Percentiles rank a stretch among this genome's conserved stretches.
These are phyloP conservation scores for Cyclotella atomus DNA, from an alignment of 108 stramenopile species.

Conservation along the genomic window DNA sequence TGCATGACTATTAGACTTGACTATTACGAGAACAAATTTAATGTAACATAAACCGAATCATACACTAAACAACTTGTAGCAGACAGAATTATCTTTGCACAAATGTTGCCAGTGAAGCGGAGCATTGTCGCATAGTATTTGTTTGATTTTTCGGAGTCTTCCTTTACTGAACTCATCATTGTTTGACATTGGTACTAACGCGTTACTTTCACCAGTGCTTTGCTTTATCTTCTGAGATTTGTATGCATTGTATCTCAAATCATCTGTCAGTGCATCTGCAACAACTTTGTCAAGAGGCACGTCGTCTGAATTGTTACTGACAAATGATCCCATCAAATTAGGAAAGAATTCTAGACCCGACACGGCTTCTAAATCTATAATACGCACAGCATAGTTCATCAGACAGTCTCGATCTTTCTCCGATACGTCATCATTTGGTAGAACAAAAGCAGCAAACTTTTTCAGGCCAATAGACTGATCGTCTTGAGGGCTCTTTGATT, in stretches of 20 bases:
- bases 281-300: constrained; percentile 34
- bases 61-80: constrained; percentile 24
- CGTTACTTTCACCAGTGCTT: not conserved
- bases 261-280: constrained; percentile 50
- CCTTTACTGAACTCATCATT: constrained; percentile 20
- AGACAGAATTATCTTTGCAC: constrained; percentile 34
- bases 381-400: constrained; percentile 73
- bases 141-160: constrained; percentile 23
- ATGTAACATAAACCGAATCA: no score
- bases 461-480: not conserved
- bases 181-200: constrained; percentile 18
- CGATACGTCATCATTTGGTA: constrained; percentile 63
- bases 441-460: constrained; percentile 81
- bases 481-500: not conserved
- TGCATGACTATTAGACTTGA: no score
- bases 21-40: no score
- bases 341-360: constrained; percentile 83
- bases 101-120: constrained; percentile 43
- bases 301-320: constrained; percentile 10
- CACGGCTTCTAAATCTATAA: constrained; percentile 82
- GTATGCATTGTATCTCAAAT: constrained; percentile 16
- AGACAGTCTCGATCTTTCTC: constrained; percentile 33
- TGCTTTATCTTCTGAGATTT: not conserved
- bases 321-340: constrained; percentile 25
- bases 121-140: constrained; percentile 34